A percentile compares a stretch with the other conserved stretches of the same genome.
Evolutionary conservation across 2,329 filamentous ascomycete genomes (phyloP).

Genomic region (Ceratocystis cacaofunesta): DNA sequence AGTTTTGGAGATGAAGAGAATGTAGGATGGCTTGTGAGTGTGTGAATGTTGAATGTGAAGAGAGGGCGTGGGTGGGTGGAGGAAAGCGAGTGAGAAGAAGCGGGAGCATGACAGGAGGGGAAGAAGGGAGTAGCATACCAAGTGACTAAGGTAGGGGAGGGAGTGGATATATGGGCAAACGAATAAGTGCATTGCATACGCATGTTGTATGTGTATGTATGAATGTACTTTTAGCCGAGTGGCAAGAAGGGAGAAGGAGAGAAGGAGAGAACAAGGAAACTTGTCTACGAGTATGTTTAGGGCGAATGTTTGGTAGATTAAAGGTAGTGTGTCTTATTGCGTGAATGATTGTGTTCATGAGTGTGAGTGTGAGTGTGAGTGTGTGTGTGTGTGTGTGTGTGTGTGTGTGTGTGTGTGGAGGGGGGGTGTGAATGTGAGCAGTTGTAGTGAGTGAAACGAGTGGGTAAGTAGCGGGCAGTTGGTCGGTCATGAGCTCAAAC

Average conservation of each 20-base stretch:
- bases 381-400: not conserved
- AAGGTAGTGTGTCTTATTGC: too few species aligned
- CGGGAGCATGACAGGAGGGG: not conserved
- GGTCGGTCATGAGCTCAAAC: not conserved
- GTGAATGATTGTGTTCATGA: not conserved
- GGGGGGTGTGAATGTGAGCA: not conserved
- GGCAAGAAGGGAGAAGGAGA: not conserved
- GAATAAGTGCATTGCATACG: not conserved
- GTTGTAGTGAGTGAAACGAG: not conserved
- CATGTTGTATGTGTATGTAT: not conserved
- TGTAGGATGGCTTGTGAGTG: not conserved
- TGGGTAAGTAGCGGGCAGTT: not conserved
- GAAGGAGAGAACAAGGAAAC: not conserved
- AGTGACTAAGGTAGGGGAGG: not conserved
- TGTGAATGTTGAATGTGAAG: not conserved
- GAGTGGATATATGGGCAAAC: not conserved
- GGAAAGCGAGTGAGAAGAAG: not conserved
- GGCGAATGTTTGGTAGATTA: not conserved
- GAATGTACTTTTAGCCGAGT: not conserved
- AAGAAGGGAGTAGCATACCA: not conserved
- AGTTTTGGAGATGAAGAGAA: not conserved
- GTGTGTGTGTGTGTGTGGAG: not conserved
- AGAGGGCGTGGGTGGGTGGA: not conserved
- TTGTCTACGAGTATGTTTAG: not conserved
- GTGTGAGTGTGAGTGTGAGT: not conserved